Evolutionary conservation across 2,329 filamentous ascomycete genomes (phyloP).

Genomic region (Xylaria sp.): DNA sequence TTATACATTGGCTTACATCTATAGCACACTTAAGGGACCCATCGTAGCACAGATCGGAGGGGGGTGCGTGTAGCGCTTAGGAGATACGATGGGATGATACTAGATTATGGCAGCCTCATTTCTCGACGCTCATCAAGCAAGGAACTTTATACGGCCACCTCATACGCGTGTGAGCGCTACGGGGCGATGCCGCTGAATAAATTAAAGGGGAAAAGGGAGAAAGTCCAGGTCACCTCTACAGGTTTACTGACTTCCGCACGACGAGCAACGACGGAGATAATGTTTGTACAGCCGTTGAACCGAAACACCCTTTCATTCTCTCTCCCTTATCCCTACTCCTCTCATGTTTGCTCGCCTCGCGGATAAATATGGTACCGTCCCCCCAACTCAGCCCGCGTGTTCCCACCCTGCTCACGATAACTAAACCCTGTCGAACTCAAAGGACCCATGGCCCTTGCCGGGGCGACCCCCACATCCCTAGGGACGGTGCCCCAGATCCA

Average conservation of each 20-base stretch:
- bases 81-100: constrained; percentile 7
- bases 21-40: constrained; percentile 5
- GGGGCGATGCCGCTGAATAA: background rate
- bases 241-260: background rate
- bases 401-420: constrained; percentile 13
- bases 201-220: background rate
- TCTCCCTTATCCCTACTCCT: background rate
- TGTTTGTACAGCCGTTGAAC: background rate
- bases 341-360: background rate
- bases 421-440: constrained; percentile 3
- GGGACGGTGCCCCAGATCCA: constrained; percentile 10
- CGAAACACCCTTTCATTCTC: background rate
- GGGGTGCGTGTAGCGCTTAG: constrained; percentile 12
- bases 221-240: background rate
- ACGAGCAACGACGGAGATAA: constrained; percentile 7
- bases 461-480: constrained; percentile 2
- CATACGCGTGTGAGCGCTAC: constrained; percentile 7
- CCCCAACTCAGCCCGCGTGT: background rate
- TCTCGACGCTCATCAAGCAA: constrained; percentile 8
- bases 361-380: constrained; percentile 4
- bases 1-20: constrained; percentile 15
- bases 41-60: constrained; percentile 32
- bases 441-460: constrained; percentile 7
- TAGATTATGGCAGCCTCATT: constrained; percentile 18
- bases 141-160: background rate